These are phyloP conservation scores for Chrysochromulina parva DNA, from an alignment of 78 protist species.

Conservation along the genomic window DNA sequence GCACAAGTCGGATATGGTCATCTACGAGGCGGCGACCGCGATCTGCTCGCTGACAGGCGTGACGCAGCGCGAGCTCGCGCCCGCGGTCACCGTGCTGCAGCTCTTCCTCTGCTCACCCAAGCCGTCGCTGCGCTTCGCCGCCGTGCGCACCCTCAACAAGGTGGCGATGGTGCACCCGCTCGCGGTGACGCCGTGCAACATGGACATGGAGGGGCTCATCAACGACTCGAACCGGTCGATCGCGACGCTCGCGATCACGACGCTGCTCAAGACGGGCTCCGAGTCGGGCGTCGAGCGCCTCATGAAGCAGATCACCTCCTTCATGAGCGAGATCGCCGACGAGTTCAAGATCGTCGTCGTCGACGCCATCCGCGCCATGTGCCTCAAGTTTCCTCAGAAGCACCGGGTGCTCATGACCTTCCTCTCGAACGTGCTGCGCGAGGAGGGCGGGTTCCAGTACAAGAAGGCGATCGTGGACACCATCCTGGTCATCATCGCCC, in stretches of 20 bases:
- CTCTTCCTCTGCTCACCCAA: constrained; percentile 84
- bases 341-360: constrained; percentile 92
- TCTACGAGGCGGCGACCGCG: constrained; percentile 95
- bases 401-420: constrained; percentile 59
- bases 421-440: constrained; percentile 62
- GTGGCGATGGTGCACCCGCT: constrained; percentile 70
- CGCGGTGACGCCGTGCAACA: constrained; percentile 80
- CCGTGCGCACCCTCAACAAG: constrained; percentile 89
- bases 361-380: constrained; percentile 85
- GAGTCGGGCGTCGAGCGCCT: constrained; percentile 91
- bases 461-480: constrained; percentile 92
- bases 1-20: constrained; percentile 90
- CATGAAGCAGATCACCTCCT: constrained; percentile 89
- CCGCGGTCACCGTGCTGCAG: constrained; percentile 74
- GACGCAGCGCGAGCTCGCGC: constrained; percentile 71
- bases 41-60: constrained; percentile 81
- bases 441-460: constrained; percentile 88
- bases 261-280: constrained; percentile 89
- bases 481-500: constrained; percentile 67
- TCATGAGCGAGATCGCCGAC: constrained; percentile 92
- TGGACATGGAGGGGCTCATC: constrained; percentile 93
- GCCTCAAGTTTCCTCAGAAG: constrained; percentile 82
- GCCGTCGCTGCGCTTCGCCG: constrained; percentile 91
- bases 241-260: constrained; percentile 97
- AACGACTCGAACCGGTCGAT: constrained; percentile 91